Conservation (phyloP, 176 grass and related monocot species). For the Hsuehochloa calcarea region DNA sequence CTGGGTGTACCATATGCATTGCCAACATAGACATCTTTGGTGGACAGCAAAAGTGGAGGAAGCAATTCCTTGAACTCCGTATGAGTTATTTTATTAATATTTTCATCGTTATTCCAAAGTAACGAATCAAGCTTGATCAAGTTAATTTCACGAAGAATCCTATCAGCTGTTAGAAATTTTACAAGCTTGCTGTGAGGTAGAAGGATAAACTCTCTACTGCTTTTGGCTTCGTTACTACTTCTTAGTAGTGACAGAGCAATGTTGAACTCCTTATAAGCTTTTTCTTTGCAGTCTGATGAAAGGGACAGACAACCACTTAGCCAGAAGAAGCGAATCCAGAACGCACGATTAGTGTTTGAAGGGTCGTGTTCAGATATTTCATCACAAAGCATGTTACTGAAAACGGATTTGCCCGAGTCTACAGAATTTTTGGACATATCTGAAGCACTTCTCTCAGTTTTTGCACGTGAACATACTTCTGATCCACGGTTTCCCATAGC, state of each 20-base stretch:
- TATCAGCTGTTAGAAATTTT: constrained; percentile 75
- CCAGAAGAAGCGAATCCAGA: constrained; percentile 93
- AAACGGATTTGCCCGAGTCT: constrained; percentile 28
- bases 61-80: constrained; percentile 81
- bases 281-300: constrained; percentile 68
- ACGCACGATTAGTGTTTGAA: constrained; percentile 41
- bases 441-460: constrained; percentile 34
- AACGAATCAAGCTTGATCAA: constrained; percentile 84
- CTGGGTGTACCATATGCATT: constrained; percentile 38
- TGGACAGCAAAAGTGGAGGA: constrained; percentile 85
- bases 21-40: constrained; percentile 68
- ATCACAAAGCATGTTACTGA: neutral
- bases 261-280: constrained; percentile 78
- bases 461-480: constrained; percentile 34
- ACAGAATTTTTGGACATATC: constrained; percentile 8
- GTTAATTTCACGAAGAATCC: constrained; percentile 88
- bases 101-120: constrained; percentile 80
- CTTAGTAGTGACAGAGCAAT: constrained; percentile 67
- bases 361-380: constrained; percentile 36
- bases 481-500: constrained; percentile 22
- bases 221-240: constrained; percentile 39
- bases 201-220: constrained; percentile 50
- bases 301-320: constrained; percentile 81
- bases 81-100: constrained; percentile 73
- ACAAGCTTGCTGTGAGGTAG: constrained; percentile 74